Conservation (phyloP, 805 yeast species). For the Wickerhamiella australiensis region DNA sequence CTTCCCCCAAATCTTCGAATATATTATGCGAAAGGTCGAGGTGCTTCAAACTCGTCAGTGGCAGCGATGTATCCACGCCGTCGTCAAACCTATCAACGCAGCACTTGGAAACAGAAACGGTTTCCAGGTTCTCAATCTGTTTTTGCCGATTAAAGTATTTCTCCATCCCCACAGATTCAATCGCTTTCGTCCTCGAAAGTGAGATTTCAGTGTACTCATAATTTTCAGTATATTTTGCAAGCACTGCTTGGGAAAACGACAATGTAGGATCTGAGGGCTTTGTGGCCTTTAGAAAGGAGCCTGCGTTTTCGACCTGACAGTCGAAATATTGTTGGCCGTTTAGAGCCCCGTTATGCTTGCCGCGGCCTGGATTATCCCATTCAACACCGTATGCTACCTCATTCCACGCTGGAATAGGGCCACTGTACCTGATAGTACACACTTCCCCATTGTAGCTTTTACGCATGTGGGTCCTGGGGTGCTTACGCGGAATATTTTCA, state of each 20-base stretch:
- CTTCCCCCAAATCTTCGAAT: conserved; percentile 32
- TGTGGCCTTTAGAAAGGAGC: conserved; percentile 48
- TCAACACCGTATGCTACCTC: conserved; percentile 61
- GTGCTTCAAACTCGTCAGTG: conserved; percentile 17
- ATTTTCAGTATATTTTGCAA: conserved; percentile 36
- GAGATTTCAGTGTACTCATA: conserved; percentile 27
- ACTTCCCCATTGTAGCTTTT: conserved; percentile 32
- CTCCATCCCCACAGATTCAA: conserved; percentile 57
- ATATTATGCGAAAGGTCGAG: conserved; percentile 55
- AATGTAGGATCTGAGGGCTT: conserved; percentile 28
- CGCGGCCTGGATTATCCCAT: conserved; percentile 65
- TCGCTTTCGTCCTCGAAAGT: conserved; percentile 43
- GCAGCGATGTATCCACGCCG: background rate
- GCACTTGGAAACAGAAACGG: conserved; percentile 40
- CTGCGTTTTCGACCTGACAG: conserved; percentile 34
- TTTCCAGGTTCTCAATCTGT: conserved; percentile 35
- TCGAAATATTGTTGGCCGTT: conserved; percentile 46
- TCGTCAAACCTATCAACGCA: conserved; percentile 24
- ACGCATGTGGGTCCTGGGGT: conserved; percentile 9
- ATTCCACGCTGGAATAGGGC: conserved; percentile 54
- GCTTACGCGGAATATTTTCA: background rate
- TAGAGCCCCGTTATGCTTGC: conserved; percentile 57
- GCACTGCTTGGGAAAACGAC: conserved; percentile 35
- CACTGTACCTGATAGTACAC: conserved; percentile 55
- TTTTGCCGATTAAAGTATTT: conserved; percentile 39